Conservation (phyloP, 768 basidiomycete genomes). For the Amanita fuliginea region DNA sequence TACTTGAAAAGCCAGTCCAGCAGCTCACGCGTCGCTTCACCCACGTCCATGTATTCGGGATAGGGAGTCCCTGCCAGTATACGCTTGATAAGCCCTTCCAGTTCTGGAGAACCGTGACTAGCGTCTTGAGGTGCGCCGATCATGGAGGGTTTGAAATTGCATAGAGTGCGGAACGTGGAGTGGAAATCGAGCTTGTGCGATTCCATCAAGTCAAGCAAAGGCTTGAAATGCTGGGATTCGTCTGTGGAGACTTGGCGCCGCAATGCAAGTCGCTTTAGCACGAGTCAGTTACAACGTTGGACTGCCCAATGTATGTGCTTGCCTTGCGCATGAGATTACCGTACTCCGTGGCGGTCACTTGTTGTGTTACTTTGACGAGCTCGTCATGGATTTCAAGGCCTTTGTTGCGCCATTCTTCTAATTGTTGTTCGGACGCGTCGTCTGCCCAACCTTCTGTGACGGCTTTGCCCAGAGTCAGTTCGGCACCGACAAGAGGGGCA, state of each 20-base stretch:
- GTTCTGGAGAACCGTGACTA: conserved; percentile 8
- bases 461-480: conserved; percentile 45
- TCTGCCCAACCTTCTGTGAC: conserved; percentile 56
- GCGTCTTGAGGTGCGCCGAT: conserved; percentile 6
- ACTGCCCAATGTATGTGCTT: background rate
- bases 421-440: conserved; percentile 34
- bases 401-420: conserved; percentile 49
- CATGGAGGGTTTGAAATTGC: conserved; percentile 43
- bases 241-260: conserved; percentile 44
- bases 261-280: conserved; percentile 63
- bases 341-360: conserved; percentile 55
- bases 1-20: conserved; percentile 55
- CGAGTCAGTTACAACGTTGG: conserved; percentile 7
- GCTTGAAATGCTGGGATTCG: conserved; percentile 46
- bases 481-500: conserved; percentile 80
- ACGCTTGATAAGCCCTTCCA: conserved; percentile 31
- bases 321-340: conserved; percentile 61
- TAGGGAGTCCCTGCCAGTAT: conserved; percentile 40
- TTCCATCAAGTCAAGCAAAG: conserved; percentile 68
- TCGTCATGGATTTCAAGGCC: conserved; percentile 49
- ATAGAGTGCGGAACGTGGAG: conserved; percentile 67
- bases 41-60: conserved; percentile 29
- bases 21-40: conserved; percentile 40
- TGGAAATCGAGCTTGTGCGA: conserved; percentile 79
- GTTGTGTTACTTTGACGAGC: conserved; percentile 49